phyloP scores from a whole-genome alignment of 208 protist genomes.

The Crithidia fasciculata region DNA sequence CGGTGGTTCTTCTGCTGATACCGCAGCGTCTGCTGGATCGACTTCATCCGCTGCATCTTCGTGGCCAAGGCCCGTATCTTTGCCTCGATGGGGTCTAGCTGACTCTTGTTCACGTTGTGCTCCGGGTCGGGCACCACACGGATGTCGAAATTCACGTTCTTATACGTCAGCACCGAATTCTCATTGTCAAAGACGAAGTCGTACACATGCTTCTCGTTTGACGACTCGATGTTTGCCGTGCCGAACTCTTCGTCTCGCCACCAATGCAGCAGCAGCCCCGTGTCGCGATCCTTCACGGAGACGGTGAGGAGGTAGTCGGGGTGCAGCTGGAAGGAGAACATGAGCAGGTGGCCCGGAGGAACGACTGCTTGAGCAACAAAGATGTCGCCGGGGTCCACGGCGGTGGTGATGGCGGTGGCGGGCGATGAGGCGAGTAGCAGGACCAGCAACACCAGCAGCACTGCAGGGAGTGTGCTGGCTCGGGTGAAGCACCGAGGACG shows the following conservation, averaged over 20 bases:
- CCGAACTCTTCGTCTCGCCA: conserved; percentile 7
- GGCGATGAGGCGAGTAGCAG: not conserved
- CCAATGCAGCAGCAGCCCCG: not conserved
- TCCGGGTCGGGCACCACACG: conserved; percentile 43
- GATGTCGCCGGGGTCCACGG: conserved; percentile 19
- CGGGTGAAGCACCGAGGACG: too few species aligned
- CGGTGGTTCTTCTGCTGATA: conserved; percentile 68
- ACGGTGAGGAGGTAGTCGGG: conserved; percentile 22
- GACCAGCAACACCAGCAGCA: not conserved
- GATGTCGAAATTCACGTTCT: conserved; percentile 49
- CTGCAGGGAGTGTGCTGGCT: not conserved
- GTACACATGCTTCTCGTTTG: not conserved
- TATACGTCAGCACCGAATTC: conserved; percentile 27
- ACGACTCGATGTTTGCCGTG: not conserved
- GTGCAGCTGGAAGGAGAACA: conserved; percentile 55
- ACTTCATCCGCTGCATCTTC: conserved; percentile 14
- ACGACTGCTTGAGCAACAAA: conserved; percentile 45
- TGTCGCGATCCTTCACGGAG: conserved; percentile 3
- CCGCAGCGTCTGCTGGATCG: conserved; percentile 49
- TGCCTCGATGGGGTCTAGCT: conserved; percentile 79
- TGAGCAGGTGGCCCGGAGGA: conserved; percentile 16
- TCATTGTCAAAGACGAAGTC: conserved; percentile 57
- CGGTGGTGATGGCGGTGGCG: not conserved
- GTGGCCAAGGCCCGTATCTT: conserved; percentile 34
- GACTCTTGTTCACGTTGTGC: conserved; percentile 3